Conservation (phyloP, 331 rosid species). For the Cydonia oblonga region DNA sequence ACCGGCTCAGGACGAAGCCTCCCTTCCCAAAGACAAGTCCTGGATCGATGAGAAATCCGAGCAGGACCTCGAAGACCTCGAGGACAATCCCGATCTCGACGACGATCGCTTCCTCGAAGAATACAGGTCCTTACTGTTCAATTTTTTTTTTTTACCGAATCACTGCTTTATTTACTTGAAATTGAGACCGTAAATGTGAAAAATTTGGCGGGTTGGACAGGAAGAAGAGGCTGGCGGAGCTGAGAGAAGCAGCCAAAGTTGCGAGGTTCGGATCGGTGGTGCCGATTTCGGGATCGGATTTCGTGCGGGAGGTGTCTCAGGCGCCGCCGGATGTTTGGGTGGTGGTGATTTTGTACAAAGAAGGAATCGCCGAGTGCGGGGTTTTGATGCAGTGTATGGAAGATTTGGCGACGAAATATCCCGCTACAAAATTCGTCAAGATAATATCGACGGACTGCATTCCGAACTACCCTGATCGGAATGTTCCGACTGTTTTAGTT, state of each 20-base stretch:
- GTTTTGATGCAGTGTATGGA: constrained; percentile 79
- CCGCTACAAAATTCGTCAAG: constrained; percentile 80
- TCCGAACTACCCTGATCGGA: constrained; percentile 79
- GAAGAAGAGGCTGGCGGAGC: constrained; percentile 81
- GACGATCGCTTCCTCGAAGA: constrained; percentile 80
- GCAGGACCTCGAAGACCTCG: constrained; percentile 77
- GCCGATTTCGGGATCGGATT: constrained; percentile 89
- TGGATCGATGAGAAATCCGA: constrained; percentile 75
- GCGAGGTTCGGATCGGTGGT: constrained; percentile 70
- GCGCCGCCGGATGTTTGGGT: constrained; percentile 98
- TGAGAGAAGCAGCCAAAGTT: constrained; percentile 72
- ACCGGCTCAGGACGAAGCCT: constrained; percentile 45
- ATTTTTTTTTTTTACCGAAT: not conserved
- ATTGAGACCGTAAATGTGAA: not conserved
- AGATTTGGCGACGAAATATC: constrained; percentile 66
- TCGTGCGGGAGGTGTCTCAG: constrained; percentile 88
- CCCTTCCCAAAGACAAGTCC: constrained; percentile 52
- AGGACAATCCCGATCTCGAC: constrained; percentile 60
- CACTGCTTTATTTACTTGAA: not conserved
- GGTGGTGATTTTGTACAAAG: constrained; percentile 84
- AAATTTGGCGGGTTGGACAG: constrained; percentile 19
- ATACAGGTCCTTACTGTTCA: constrained; percentile 41
- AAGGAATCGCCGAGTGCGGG: constrained; percentile 73
- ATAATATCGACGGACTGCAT: constrained; percentile 92
- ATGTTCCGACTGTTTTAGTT: constrained; percentile 76